Evolutionary conservation across 495 filamentous ascomycete genomes (phyloP).

Genomic region (Podospora pseudopauciseta): DNA sequence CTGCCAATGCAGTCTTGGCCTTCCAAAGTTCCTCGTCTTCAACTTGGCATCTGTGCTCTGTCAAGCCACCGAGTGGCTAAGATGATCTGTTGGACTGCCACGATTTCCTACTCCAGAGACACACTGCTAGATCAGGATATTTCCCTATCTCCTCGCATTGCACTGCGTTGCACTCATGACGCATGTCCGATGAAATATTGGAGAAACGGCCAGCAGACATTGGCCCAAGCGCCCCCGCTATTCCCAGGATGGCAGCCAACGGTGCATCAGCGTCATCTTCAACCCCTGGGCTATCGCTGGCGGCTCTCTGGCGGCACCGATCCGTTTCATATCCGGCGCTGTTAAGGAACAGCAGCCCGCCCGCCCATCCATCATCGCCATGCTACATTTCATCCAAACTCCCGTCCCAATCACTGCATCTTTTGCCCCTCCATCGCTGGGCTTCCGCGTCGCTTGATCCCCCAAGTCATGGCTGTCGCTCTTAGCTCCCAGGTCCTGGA

Average conservation of each 20-base stretch:
- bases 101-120: too few relatives aligned
- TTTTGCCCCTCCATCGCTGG: conserved; percentile 3
- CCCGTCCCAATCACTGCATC: not conserved
- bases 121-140: too few relatives aligned
- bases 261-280: not conserved
- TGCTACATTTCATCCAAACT: conserved; percentile 1
- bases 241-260: not conserved
- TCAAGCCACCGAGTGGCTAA: too few relatives aligned
- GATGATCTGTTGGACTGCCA: too few relatives aligned
- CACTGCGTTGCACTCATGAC: too few relatives aligned
- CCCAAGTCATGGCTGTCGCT: conserved; percentile 17
- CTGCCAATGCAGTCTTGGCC: too few relatives aligned
- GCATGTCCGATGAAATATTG: too few relatives aligned
- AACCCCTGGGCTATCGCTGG: not conserved
- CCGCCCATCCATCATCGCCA: not conserved
- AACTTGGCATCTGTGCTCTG: too few relatives aligned
- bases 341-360: not conserved
- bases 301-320: not conserved
- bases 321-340: not conserved
- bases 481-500: conserved; percentile 29
- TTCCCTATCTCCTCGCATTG: too few relatives aligned
- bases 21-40: too few relatives aligned
- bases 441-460: not conserved
- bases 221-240: not conserved
- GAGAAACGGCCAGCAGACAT: too few relatives aligned